phyloP scores from a whole-genome alignment of 2,329 filamentous ascomycete species.

The Beauveria brongniartii region DNA sequence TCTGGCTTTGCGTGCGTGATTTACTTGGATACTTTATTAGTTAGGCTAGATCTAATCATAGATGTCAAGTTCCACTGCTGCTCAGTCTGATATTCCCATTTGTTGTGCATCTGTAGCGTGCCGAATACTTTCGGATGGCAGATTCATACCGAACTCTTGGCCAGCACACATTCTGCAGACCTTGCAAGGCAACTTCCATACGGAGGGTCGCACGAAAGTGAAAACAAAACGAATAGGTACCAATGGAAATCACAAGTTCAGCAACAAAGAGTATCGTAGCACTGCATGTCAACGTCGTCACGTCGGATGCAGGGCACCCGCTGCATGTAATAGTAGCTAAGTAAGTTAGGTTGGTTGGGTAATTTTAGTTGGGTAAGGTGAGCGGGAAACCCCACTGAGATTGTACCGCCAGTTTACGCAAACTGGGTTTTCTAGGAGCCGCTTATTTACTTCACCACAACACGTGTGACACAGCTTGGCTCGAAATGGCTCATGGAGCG shows the following conservation, averaged over 20 bases:
- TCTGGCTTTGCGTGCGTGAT: too few relatives aligned
- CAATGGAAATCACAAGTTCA: background rate
- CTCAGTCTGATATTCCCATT: too few relatives aligned
- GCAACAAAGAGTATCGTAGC: background rate
- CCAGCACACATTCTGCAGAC: background rate
- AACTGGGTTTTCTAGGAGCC: too few relatives aligned
- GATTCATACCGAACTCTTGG: background rate
- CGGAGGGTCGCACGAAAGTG: background rate
- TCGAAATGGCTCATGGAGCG: constrained; percentile 20
- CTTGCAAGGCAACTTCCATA: background rate
- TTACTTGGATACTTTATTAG: too few relatives aligned
- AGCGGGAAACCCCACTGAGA: background rate
- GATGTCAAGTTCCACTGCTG: too few relatives aligned
- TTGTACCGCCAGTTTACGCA: too few relatives aligned
- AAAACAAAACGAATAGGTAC: background rate
- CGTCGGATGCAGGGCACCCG: too few relatives aligned
- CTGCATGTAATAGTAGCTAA: too few relatives aligned
- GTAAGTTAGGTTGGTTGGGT: too few relatives aligned
- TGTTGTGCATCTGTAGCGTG: background rate
- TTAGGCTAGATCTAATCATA: too few relatives aligned
- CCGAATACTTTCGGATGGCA: background rate
- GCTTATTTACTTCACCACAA: background rate
- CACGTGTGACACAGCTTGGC: background rate
- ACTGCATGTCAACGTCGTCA: too few relatives aligned
- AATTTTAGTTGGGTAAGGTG: too few relatives aligned